Evolutionary conservation across 225 moss, liverwort and hornwort genomes (phyloP).

Genomic region (Anthoceros angustus): DNA sequence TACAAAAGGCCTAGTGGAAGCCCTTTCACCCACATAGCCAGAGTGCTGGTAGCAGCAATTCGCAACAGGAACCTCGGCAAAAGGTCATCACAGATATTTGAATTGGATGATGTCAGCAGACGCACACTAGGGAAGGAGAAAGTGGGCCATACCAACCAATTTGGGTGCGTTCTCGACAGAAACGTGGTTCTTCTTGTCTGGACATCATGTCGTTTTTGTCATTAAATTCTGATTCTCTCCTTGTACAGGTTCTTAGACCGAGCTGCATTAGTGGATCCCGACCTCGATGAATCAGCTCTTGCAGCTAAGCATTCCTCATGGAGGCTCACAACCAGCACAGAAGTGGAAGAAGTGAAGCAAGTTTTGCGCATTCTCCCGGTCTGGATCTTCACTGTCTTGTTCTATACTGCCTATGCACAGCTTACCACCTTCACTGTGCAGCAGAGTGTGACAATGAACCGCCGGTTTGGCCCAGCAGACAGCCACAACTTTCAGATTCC

Average conservation of each 20-base stretch:
- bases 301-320: constrained; percentile 10
- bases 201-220: background rate
- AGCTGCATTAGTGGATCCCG: constrained; percentile 19
- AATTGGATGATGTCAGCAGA: background rate
- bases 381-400: constrained; percentile 25
- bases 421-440: constrained; percentile 20
- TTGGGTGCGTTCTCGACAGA: constrained; percentile 12
- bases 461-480: constrained; percentile 13
- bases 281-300: background rate
- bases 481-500: constrained; percentile 10
- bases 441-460: constrained; percentile 12
- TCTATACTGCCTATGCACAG: constrained; percentile 36
- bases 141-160: background rate
- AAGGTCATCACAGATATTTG: background rate
- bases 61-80: constrained; percentile 6
- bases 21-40: constrained; percentile 13
- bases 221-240: background rate
- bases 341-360: constrained; percentile 26
- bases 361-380: constrained; percentile 17
- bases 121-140: background rate
- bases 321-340: constrained; percentile 14
- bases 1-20: constrained; percentile 10
- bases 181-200: constrained; percentile 3
- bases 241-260: constrained; percentile 20
- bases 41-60: constrained; percentile 10